Evolutionary conservation across 768 basidiomycete species (phyloP).

Genomic region (Tylopilus plumbeoviolaceoides): DNA sequence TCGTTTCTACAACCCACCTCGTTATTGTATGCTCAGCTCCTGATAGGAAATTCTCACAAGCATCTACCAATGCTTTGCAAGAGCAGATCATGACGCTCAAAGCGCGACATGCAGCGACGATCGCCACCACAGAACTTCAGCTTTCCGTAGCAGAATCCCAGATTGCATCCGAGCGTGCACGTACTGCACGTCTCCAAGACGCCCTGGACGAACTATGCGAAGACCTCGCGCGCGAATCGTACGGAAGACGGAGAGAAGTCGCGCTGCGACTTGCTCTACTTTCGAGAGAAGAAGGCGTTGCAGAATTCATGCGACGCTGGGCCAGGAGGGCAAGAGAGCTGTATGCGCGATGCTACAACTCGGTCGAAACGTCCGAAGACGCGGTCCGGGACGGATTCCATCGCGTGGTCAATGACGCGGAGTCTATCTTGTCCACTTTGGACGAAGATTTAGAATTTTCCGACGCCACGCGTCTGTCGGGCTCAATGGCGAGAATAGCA

Average conservation of each 20-base stretch:
- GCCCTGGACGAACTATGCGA: slow-evolving; percentile 68
- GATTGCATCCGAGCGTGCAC: slow-evolving; percentile 41
- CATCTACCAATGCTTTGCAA: slow-evolving; percentile 64
- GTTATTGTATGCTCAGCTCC: slow-evolving; percentile 1
- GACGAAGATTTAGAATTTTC: slow-evolving; percentile 31
- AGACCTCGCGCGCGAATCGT: slow-evolving; percentile 66
- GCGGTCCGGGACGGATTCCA: slow-evolving; percentile 28
- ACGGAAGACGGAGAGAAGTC: slow-evolving; percentile 70
- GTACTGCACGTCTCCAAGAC: slow-evolving; percentile 47
- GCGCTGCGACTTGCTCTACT: slow-evolving; percentile 58
- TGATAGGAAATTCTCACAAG: slow-evolving; percentile 78
- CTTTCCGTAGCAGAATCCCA: slow-evolving; percentile 41
- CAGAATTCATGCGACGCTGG: slow-evolving; percentile 55
- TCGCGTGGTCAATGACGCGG: slow-evolving; percentile 33
- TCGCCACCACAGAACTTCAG: slow-evolving; percentile 51
- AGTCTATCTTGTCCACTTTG: slow-evolving; percentile 31
- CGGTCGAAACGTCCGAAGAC: slow-evolving; percentile 1
- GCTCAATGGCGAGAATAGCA: slow-evolving; percentile 49
- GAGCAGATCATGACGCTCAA: slow-evolving; percentile 54
- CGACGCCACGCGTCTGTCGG: slow-evolving; percentile 29
- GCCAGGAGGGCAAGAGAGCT: slow-evolving; percentile 47
- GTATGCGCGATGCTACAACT: slow-evolving; percentile 24
- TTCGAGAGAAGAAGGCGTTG: slow-evolving; percentile 58
- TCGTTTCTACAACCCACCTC: slow-evolving; percentile 21
- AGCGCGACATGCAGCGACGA: slow-evolving; percentile 57